phyloP scores from a whole-genome alignment of 2,329 filamentous ascomycete species.

The Scedosporium minutisporum region DNA sequence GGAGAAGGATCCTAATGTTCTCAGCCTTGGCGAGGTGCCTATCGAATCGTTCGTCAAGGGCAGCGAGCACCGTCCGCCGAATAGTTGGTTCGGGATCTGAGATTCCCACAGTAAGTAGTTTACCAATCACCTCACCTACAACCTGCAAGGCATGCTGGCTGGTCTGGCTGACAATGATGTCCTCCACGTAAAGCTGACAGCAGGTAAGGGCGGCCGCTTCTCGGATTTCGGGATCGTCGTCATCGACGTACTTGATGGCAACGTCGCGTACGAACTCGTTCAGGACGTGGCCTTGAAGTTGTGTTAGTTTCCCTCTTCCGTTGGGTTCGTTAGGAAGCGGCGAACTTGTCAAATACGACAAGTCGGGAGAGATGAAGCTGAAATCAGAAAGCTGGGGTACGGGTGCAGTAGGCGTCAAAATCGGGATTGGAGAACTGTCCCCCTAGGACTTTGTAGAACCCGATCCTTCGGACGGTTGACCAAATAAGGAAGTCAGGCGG shows the following conservation, averaged over 20 bases:
- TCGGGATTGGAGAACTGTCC: neutral
- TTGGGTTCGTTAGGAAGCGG: neutral
- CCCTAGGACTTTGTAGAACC: neutral
- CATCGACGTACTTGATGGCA: conserved; percentile 95
- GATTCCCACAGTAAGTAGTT: conserved; percentile 86
- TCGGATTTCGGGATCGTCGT: conserved; percentile 85
- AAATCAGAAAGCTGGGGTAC: too few relatives aligned
- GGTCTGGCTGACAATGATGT: conserved; percentile 96
- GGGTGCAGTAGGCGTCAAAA: neutral
- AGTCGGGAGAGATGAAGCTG: too few relatives aligned
- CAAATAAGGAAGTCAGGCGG: neutral
- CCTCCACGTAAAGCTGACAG: conserved; percentile 92
- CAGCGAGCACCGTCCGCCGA: conserved; percentile 75
- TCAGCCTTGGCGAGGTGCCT: conserved; percentile 94
- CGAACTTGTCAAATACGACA: neutral
- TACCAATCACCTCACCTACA: conserved; percentile 95
- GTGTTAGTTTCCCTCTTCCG: conserved; percentile 3
- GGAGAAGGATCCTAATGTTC: conserved; percentile 90
- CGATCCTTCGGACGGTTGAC: neutral
- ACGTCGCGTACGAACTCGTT: conserved; percentile 99
- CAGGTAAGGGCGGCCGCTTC: conserved; percentile 93
- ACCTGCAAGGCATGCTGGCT: conserved; percentile 95
- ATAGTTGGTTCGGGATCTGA: conserved; percentile 88
- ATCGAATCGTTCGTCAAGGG: conserved; percentile 89
- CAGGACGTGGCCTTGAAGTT: conserved; percentile 59